Evolutionary conservation across 148 eudicot species (phyloP).

Genomic region (Fagopyrum homotropicum): DNA sequence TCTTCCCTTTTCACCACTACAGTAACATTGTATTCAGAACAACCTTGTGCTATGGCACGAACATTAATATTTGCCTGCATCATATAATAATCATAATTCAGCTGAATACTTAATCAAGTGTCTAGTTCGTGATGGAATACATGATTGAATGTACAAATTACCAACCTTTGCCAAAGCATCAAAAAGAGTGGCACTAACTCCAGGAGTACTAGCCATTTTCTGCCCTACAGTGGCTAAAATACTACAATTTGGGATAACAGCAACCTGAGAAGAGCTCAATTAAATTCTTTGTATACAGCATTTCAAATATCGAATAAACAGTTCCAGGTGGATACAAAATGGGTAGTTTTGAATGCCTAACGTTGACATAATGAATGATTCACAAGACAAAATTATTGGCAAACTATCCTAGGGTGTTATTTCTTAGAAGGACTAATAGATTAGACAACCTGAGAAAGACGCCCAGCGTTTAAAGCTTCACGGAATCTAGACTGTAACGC

Average conservation of each 20-base stretch:
- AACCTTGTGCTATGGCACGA: constrained; percentile 98
- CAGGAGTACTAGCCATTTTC: constrained; percentile 99
- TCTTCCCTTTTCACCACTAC: constrained; percentile 86
- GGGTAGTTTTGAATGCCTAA: background rate
- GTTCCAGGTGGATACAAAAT: background rate
- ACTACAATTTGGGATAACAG: constrained; percentile 82
- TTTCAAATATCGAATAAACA: background rate
- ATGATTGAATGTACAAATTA: background rate
- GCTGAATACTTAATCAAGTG: background rate
- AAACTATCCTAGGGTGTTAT: background rate
- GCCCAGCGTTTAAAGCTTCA: constrained; percentile 88
- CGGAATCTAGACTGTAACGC: constrained; percentile 78
- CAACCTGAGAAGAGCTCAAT: constrained; percentile 53
- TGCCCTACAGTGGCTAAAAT: constrained; percentile 97
- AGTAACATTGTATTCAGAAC: constrained; percentile 93
- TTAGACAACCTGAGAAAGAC: constrained; percentile 80
- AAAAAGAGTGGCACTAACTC: constrained; percentile 95
- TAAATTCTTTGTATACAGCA: background rate
- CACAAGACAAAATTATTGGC: background rate
- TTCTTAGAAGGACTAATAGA: background rate
- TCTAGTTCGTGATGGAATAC: background rate
- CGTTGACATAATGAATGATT: background rate
- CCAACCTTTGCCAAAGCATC: constrained; percentile 91
- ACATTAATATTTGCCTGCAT: constrained; percentile 91
- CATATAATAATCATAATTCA: background rate